Percentiles rank a stretch among this genome's conserved stretches.
Evolutionary conservation across 495 filamentous ascomycete genomes (phyloP).

Genomic region (Aspergillus incahuasiensis): DNA sequence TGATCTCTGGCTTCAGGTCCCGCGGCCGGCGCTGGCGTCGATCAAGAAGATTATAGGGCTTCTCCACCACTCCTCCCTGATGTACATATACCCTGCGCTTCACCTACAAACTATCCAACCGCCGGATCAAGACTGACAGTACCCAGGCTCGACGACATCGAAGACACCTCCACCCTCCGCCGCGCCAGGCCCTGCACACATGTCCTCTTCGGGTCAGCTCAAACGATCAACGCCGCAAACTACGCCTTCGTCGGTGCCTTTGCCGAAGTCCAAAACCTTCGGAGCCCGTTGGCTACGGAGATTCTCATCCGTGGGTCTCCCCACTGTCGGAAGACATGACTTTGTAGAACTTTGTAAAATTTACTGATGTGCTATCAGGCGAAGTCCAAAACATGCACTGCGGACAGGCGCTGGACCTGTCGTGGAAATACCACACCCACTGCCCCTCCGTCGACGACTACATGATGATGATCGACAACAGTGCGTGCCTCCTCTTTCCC

Average conservation of each 20-base stretch:
- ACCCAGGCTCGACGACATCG: constrained; percentile 71
- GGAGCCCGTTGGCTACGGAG: constrained; percentile 39
- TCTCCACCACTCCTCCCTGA: constrained; percentile 85
- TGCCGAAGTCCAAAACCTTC: constrained; percentile 59
- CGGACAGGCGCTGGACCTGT: background rate
- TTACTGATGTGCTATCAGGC: background rate
- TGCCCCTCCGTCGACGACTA: background rate
- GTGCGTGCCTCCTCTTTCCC: background rate
- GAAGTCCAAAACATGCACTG: background rate
- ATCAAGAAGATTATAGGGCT: constrained; percentile 77
- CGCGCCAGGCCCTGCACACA: constrained; percentile 83
- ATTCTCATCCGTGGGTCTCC: background rate
- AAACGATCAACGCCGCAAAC: constrained; percentile 91
- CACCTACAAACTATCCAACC: no score
- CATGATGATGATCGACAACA: background rate
- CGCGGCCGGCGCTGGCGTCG: constrained; percentile 59
- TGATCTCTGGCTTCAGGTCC: constrained; percentile 77
- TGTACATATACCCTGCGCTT: constrained; percentile 37
- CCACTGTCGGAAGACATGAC: background rate
- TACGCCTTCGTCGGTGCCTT: constrained; percentile 82
- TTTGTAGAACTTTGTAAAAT: no score
- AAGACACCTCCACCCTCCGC: constrained; percentile 70
- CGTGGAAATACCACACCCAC: background rate
- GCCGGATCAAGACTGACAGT: no score
- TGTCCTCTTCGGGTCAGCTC: constrained; percentile 78